Base-by-base conservation (phyloP, 345 rosid species). In the Camelina neglecta region DNA sequence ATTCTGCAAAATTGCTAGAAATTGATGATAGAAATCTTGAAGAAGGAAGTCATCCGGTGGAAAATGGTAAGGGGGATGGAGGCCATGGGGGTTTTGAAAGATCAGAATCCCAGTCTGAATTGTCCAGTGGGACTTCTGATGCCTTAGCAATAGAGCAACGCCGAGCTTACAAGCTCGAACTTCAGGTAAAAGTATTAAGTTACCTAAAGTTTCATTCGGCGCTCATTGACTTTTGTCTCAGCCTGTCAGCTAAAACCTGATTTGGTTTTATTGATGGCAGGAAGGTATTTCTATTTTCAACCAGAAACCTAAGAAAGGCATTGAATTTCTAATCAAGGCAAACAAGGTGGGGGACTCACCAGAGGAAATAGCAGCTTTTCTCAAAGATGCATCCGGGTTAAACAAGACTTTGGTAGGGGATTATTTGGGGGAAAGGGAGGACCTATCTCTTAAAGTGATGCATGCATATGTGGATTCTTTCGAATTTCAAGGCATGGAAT, bases 211-310 rank as follows among this genome's bases (percentile, higher is more conserved):
- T 54, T 75, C 16, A 47, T 55, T 69, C 5, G 9, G 50, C 26
- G 53, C 6, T 51, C 33, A n/a, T 24, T 53, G 29, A 26, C 18
- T 60, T 39, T 60, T n/a, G 53, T 60, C 65, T 42, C 64, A 66
- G 57, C 44, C 36, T 58, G 39, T 72, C 69, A 71, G 33, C 74
- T 51, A 69, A 80, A 81, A 61, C 78, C 83, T 83, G 71, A 79
- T 86, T 76, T 78, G 69, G 36, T 80, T 49, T 80, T 72, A 42
- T 81, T 84, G 80, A 65, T 88, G 96, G 90, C 99, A 93, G 99
- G 99, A 95, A 90, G 99, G 99, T 88, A 93, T 95, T 66, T 92
- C 99, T 76, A 92, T 93, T 85, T 95, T 95, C 83, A 95, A 95
- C 78, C 84, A 88, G 85, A 95, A 95, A 77, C 97, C 99, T 76